A percentile compares a stretch with the other conserved stretches of the same genome.
Conservation (phyloP, 345 rosid genomes). For the Luvunga scandens region DNA sequence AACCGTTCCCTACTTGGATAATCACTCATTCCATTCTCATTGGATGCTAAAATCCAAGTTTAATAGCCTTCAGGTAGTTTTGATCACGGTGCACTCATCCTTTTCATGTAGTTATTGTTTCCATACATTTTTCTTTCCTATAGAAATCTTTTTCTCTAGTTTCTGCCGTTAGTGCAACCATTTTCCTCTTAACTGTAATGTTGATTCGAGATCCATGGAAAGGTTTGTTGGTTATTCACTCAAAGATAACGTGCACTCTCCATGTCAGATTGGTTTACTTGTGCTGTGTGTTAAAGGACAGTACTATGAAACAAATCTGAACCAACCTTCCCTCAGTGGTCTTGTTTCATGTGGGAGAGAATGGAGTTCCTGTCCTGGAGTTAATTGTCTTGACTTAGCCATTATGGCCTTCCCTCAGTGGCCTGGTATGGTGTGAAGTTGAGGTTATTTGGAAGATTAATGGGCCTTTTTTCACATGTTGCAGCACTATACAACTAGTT, state of each 20-base stretch:
- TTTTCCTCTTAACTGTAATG: neutral
- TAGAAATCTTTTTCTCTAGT: neutral
- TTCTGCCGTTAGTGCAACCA: neutral
- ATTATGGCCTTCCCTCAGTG: neutral
- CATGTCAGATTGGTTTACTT: neutral
- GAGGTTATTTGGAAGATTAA: neutral
- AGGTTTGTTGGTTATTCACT: neutral
- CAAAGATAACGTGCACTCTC: neutral
- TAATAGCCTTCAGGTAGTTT: constrained; percentile 15
- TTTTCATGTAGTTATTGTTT: neutral
- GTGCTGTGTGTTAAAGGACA: neutral
- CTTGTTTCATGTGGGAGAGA: neutral
- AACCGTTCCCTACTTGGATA: constrained; percentile 14
- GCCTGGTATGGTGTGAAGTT: neutral
- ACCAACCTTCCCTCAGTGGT: neutral
- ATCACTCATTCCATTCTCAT: constrained; percentile 3
- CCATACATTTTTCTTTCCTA: neutral
- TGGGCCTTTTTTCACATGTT: neutral
- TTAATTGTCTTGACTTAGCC: neutral
- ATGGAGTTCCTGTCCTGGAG: neutral
- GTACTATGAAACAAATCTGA: neutral
- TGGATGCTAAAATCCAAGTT: constrained; percentile 9
- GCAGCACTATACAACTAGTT: neutral
- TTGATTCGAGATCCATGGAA: neutral
- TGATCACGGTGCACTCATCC: neutral